Conservation (phyloP, 2,329 filamentous ascomycete genomes). For the Colletotrichum endophyticum region DNA sequence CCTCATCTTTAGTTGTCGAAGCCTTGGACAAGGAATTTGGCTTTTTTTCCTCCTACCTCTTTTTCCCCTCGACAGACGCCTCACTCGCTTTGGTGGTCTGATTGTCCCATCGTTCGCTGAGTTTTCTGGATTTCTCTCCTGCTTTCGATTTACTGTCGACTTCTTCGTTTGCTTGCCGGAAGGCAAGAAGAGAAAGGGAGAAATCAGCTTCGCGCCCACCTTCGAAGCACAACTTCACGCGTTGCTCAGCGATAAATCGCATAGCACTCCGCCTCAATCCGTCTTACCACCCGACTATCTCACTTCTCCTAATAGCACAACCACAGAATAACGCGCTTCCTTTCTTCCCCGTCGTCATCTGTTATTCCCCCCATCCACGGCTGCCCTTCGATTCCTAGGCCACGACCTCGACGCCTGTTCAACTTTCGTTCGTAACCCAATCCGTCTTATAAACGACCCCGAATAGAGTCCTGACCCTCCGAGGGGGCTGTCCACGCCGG, state of each 20-base stretch:
- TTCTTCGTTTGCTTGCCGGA: neutral
- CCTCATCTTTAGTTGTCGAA: neutral
- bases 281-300: neutral
- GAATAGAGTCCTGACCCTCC: slow-evolving; percentile 12
- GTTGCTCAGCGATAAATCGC: slow-evolving; percentile 17
- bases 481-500: slow-evolving; percentile 45
- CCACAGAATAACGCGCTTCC: neutral
- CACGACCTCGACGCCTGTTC: neutral
- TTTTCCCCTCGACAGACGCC: slow-evolving; percentile 37
- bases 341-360: neutral
- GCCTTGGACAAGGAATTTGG: slow-evolving; percentile 14
- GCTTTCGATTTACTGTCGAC: slow-evolving; percentile 17
- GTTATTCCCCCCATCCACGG: neutral
- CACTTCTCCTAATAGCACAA: neutral
- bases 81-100: slow-evolving; percentile 66
- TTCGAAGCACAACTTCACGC: neutral
- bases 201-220: neutral
- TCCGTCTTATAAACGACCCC: slow-evolving; percentile 8
- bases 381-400: neutral
- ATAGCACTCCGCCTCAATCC: neutral
- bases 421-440: neutral
- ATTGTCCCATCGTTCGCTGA: slow-evolving; percentile 39
- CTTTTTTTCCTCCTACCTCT: slow-evolving; percentile 26
- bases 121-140: slow-evolving; percentile 23
- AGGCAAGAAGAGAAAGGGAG: slow-evolving; percentile 5